Conservation (phyloP, 345 rosid species). For the Carallia pectinifolia region DNA sequence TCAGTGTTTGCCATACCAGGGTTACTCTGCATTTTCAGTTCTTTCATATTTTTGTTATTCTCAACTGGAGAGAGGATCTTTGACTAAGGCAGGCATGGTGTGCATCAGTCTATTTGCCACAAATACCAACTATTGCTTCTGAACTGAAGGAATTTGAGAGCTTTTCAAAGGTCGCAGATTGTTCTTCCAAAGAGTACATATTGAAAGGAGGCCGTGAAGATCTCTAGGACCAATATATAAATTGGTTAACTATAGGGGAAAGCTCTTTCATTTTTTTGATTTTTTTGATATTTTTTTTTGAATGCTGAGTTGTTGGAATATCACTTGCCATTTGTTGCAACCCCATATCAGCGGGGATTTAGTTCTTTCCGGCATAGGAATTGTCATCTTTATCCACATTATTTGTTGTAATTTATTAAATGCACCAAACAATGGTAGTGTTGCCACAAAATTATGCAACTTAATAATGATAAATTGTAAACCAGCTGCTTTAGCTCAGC, state of each 20-base stretch:
- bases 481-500: no score
- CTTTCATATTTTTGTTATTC: slow-evolving; percentile 68
- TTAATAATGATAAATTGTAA: no score
- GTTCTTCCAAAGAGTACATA: slow-evolving; percentile 5
- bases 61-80: slow-evolving; percentile 94
- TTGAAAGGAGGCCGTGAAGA: slow-evolving; percentile 8
- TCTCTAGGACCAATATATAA: slow-evolving; percentile 9
- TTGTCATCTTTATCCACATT: neutral
- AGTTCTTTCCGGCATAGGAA: no score
- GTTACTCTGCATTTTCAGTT: slow-evolving; percentile 73
- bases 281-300: neutral
- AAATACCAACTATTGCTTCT: neutral
- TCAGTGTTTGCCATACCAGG: slow-evolving; percentile 83
- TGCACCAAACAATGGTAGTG: neutral
- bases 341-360: neutral
- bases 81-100: slow-evolving; percentile 47
- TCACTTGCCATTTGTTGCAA: slow-evolving; percentile 1
- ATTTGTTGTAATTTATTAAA: neutral
- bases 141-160: slow-evolving; percentile 1
- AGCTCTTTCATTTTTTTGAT: slow-evolving; percentile 2
- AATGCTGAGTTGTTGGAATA: neutral
- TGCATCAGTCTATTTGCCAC: slow-evolving; percentile 2
- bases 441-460: no score
- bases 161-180: slow-evolving; percentile 1
- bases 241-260: neutral